A percentile compares a stretch with the other conserved stretches of the same genome.
These are phyloP conservation scores for Sordaria brevicollis DNA, from an alignment of 495 filamentous ascomycete species.

Conservation along the genomic window DNA sequence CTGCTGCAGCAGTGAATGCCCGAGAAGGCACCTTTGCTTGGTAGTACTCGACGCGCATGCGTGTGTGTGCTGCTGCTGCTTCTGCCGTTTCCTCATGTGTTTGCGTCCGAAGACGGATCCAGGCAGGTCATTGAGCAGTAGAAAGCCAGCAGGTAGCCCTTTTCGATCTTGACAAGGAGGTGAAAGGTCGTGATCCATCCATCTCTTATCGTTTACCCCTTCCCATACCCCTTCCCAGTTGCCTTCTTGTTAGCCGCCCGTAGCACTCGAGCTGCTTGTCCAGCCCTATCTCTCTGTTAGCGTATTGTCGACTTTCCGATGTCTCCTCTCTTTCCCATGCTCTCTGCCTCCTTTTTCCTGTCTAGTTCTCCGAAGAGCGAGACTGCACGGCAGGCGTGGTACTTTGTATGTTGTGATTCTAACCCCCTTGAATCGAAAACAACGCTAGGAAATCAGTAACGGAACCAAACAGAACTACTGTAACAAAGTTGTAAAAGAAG, in stretches of 20 bases:
- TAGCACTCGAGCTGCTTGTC: not conserved
- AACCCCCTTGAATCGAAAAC: not conserved
- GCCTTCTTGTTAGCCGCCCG: not conserved
- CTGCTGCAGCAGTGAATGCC: not conserved
- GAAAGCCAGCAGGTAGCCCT: not conserved
- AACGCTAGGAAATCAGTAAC: not conserved
- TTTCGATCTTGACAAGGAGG: not conserved
- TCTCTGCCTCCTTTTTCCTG: not conserved
- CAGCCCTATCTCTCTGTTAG: not conserved
- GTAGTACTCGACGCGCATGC: not conserved
- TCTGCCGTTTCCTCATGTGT: not conserved
- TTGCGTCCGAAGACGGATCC: not conserved
- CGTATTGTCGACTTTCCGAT: not conserved
- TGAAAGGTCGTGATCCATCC: not conserved
- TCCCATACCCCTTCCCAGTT: not conserved
- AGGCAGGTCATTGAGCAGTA: not conserved
- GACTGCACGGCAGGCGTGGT: not conserved
- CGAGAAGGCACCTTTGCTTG: not conserved
- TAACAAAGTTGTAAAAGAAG: not conserved
- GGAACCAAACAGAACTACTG: not conserved
- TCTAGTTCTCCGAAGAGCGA: not conserved
- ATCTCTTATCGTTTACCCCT: not conserved
- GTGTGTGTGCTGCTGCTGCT: not conserved
- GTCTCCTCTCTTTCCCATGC: not conserved
- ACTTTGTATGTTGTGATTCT: not conserved